Base-by-base conservation (phyloP, 1,139 yeast species). In the Eremothecium coryli region DNA sequence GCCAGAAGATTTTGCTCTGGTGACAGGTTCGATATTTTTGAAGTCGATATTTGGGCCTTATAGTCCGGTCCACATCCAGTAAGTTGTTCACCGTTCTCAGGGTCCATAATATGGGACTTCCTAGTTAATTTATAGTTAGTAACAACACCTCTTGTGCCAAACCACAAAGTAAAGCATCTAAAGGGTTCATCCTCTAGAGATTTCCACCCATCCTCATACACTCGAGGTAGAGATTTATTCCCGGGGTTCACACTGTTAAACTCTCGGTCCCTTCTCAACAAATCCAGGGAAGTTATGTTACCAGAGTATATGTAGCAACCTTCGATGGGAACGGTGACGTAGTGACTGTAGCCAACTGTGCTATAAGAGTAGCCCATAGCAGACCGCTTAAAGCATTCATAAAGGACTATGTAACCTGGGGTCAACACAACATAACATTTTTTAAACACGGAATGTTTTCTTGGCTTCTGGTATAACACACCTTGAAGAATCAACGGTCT, bases 81-180 rank as follows among this genome's bases (percentile, higher is more conserved):
- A n/a, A 18, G 23, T 3, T 20, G 15, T 12, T n/a, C 16, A 15
- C 13, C 21, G 11, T 21, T 17, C 9, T 13, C 18, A n/a, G 31
- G 31, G 8, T 35, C 26, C 18, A 37, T 37, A 18, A 28, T 30
- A 18, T 44, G 32, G 5, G 15, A 27, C 10, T 23, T 7, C 14
- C 20, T 30, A 9, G 24, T 17, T 7, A 26, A 14, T 3, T 15
- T 15, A 9, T 22, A 23, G 4, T 18, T 31, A 15, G 23, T 12
- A 21, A 23, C 24, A 27, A 48, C 29, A 18, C 31, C 58, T 46
- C 77, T 81, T 6, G 66, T 66, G 0, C 93, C 93, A 55, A 81
- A 73, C 94, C 95, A 85, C 4, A 88, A 48, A 0, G 90, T 84
- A 50, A 88, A 86, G 44, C 93, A 76, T 33, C 94, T 64, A 26